Base-by-base conservation (phyloP, 2,329 filamentous ascomycete species). In the Trichoderma asperellum region DNA sequence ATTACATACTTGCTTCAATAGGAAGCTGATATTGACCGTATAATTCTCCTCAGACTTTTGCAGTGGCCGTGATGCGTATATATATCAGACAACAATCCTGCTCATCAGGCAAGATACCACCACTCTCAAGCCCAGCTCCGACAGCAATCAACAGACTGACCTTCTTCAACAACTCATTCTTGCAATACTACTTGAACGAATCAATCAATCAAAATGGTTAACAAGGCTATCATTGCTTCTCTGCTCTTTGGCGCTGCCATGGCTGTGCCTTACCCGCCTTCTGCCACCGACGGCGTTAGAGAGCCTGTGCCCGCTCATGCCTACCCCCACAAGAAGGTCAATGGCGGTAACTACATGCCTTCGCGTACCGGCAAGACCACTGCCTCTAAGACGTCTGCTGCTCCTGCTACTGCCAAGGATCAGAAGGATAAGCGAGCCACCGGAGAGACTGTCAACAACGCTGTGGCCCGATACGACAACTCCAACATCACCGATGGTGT, bases 401-500 rank as follows among this genome's bases (percentile, higher is more conserved):
- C 57, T 21, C 34, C 34, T 16, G 35, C 65, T 7, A n/a, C 27
- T 6, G 24, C 65, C 18, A 57, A 34, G 27, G n/a, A 27, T 16
- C 27, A 61, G 21, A 57, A 34, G 27, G 21, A 14, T 32, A 57
- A 52, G 63, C 65, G 65, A 32, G 29, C 69, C 32, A 56, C 66
- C 1, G 58, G 52, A 18, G 69, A 70, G 37, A 57, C 32, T 24
- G 68, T 70, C 57, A 67, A 49, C 37, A 56, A 53, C 27, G 5
- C 63, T 1, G 21, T 70, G 1, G 62, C 63, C 18, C 62, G 63
- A 24, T 37, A 57, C 32, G 47, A 62, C 62, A 70, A 71, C 52
- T 70, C 68, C 59, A 55, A 69, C 24, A 68, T 69, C 60, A 24
- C 58, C 1, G 69, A 70, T 27, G 72, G 72, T 27, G 55, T 71